These are phyloP conservation scores for Sporodiniella umbellata DNA, from an alignment of 371 early-diverging fungal species.

Conservation along the genomic window DNA sequence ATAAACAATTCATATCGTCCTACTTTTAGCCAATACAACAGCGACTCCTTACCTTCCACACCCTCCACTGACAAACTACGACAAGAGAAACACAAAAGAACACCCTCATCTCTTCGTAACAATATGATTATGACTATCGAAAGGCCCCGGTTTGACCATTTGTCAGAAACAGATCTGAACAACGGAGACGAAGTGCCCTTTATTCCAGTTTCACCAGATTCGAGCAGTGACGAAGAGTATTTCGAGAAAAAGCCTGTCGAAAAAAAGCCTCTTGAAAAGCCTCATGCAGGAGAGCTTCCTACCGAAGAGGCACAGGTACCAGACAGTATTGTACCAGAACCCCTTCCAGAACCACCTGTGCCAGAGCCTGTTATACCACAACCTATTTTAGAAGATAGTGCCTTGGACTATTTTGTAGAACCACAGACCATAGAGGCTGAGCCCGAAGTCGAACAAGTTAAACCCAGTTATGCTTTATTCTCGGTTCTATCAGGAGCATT, in stretches of 20 bases:
- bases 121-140: conserved; percentile 25
- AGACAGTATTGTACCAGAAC: background rate
- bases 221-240: conserved; percentile 22
- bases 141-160: conserved; percentile 14
- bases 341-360: background rate
- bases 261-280: background rate
- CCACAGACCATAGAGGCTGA: background rate
- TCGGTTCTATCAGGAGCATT: conserved; percentile 24
- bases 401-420: too few species aligned
- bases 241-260: conserved; percentile 1
- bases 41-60: conserved; percentile 7
- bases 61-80: background rate
- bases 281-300: background rate
- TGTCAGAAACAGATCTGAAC: conserved; percentile 6
- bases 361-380: too few species aligned
- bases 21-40: conserved; percentile 3
- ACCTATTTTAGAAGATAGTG: too few species aligned
- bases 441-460: background rate
- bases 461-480: conserved; percentile 26
- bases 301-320: background rate
- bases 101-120: conserved; percentile 11
- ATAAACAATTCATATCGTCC: conserved; percentile 21
- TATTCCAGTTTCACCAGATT: conserved; percentile 30
- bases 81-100: background rate
- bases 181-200: conserved; percentile 21